Percentiles rank a stretch among this genome's conserved stretches.
Evolutionary conservation across 2,329 filamentous ascomycete species (phyloP).

Genomic region (Ascochyta fabae): DNA sequence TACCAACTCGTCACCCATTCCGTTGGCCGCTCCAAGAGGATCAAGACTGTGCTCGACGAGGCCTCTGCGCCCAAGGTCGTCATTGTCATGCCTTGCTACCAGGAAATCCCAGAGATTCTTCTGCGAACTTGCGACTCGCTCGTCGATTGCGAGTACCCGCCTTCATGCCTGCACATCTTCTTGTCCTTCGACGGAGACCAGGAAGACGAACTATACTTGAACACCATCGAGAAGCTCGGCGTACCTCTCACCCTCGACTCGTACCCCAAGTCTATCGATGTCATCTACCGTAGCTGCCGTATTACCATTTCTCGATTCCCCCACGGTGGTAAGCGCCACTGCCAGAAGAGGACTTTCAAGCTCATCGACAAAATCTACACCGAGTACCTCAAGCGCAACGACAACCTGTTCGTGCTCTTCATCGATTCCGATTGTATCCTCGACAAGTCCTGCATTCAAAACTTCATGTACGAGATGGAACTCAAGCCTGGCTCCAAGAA

Average conservation of each 20-base stretch:
- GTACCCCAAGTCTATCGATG: slow-evolving; percentile 90
- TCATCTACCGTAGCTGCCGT: slow-evolving; percentile 79
- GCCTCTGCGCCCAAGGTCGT: slow-evolving; percentile 89
- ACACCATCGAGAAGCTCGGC: slow-evolving; percentile 83
- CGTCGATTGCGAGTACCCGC: slow-evolving; percentile 91
- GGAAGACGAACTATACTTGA: slow-evolving; percentile 87
- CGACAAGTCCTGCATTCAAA: slow-evolving; percentile 89
- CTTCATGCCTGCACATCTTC: slow-evolving; percentile 91
- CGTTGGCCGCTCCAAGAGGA: slow-evolving; percentile 78
- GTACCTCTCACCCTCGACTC: slow-evolving; percentile 76
- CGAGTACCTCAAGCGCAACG: slow-evolving; percentile 83
- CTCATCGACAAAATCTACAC: slow-evolving; percentile 93
- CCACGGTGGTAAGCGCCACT: slow-evolving; percentile 91
- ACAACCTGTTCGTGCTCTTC: slow-evolving; percentile 94
- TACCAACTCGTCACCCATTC: slow-evolving; percentile 90
- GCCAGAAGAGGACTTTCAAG: slow-evolving; percentile 90
- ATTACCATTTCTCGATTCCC: slow-evolving; percentile 92
- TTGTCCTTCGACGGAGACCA: slow-evolving; percentile 92
- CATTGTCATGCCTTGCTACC: slow-evolving; percentile 96
- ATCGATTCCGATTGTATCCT: slow-evolving; percentile 98
- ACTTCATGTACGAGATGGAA: slow-evolving; percentile 99
- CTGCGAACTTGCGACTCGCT: slow-evolving; percentile 89
- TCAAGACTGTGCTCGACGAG: slow-evolving; percentile 85
- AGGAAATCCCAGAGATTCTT: slow-evolving; percentile 84
- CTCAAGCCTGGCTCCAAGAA: slow-evolving; percentile 88